Conservation (phyloP, 176 grass and related monocot genomes). For the Oropetium thomaeum region DNA sequence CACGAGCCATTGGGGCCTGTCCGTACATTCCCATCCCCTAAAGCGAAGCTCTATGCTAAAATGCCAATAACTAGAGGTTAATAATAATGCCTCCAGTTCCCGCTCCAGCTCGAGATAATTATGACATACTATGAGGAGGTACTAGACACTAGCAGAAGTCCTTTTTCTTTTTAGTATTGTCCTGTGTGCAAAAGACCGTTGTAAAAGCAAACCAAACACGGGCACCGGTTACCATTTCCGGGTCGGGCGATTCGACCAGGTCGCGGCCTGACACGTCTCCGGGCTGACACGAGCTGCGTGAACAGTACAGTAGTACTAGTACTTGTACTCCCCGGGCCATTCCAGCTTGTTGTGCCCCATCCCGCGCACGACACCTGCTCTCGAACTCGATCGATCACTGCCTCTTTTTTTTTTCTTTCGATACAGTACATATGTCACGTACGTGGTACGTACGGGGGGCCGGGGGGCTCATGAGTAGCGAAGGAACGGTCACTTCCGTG, state of each 20-base stretch:
- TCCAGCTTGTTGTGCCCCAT: neutral
- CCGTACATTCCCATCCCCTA: constrained; percentile 8
- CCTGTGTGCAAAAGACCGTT: neutral
- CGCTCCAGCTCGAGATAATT: neutral
- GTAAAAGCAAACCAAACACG: constrained; percentile 21
- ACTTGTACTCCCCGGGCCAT: neutral
- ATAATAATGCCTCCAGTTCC: too few relatives aligned
- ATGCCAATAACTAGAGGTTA: too few relatives aligned
- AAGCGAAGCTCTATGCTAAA: neutral
- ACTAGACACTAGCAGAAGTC: too few relatives aligned
- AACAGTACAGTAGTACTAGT: constrained; percentile 32
- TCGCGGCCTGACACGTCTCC: constrained; percentile 28
- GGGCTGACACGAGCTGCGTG: neutral
- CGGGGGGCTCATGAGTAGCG: constrained; percentile 8
- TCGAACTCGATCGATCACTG: too few relatives aligned
- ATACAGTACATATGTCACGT: neutral
- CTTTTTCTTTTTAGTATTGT: too few relatives aligned
- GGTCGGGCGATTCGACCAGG: neutral
- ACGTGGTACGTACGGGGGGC: too few relatives aligned
- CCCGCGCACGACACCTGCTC: constrained; percentile 17
- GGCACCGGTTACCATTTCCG: constrained; percentile 41
- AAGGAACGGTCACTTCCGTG: constrained; percentile 9
- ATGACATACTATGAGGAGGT: too few relatives aligned
- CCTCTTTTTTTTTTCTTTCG: too few relatives aligned
- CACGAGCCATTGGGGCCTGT: neutral